Conservation (phyloP, 257 asterid species). For the Jasminum sambac region DNA sequence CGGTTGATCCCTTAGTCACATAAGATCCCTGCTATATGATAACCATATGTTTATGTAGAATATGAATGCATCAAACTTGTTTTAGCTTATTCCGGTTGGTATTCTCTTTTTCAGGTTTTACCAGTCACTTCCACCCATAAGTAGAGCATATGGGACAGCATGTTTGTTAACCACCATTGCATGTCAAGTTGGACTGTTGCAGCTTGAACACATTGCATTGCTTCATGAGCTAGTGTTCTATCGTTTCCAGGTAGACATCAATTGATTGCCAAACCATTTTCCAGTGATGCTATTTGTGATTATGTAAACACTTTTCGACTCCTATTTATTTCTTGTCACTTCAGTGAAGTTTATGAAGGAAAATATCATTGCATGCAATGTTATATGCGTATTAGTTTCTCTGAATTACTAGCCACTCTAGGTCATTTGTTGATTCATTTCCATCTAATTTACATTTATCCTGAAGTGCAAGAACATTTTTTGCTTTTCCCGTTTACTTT, state of each 20-base stretch:
- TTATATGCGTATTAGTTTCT: too few species aligned
- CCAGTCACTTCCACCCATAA: conserved; percentile 88
- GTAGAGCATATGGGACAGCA: conserved; percentile 87
- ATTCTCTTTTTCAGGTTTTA: conserved; percentile 56
- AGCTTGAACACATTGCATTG: conserved; percentile 56
- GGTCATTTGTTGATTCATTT: too few species aligned
- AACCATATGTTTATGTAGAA: neutral
- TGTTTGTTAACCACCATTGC: conserved; percentile 62
- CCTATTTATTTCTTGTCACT: neutral
- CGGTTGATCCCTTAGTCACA: conserved; percentile 7
- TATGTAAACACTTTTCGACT: neutral
- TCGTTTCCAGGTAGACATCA: conserved; percentile 59
- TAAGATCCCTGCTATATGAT: neutral
- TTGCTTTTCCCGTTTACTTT: too few species aligned
- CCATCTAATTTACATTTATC: too few species aligned
- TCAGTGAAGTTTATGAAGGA: neutral
- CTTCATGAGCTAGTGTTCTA: conserved; percentile 44
- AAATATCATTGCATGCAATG: neutral
- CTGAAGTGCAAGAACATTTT: too few species aligned
- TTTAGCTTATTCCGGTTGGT: conserved; percentile 15
- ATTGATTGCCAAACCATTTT: conserved; percentile 12
- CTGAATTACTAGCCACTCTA: neutral
- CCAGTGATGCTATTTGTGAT: neutral
- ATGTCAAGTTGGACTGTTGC: conserved; percentile 59
- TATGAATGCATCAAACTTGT: conserved; percentile 2